Evolutionary conservation across 352 stramenopile genomes (phyloP).

Genomic region (Phytopythium kandeliae): DNA sequence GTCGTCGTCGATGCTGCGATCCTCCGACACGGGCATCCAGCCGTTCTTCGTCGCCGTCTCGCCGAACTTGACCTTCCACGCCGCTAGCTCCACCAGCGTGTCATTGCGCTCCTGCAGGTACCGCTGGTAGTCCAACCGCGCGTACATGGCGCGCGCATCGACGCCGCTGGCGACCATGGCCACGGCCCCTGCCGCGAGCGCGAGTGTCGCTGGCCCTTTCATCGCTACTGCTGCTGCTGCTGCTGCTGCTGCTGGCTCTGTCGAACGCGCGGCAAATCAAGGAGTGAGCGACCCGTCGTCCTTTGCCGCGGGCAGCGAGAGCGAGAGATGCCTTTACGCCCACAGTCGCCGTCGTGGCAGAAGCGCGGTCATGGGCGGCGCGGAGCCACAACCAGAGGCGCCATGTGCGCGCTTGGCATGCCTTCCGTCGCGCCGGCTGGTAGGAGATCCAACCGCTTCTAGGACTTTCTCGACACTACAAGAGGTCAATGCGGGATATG

Average conservation of each 20-base stretch:
- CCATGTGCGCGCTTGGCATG: too few relatives aligned
- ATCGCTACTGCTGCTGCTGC: too few relatives aligned
- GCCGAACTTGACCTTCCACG: slow-evolving; percentile 28
- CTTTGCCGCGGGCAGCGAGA: too few relatives aligned
- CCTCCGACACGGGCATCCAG: slow-evolving; percentile 29
- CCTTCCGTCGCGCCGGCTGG: too few relatives aligned
- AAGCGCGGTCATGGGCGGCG: too few relatives aligned
- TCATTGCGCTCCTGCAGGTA: slow-evolving; percentile 35
- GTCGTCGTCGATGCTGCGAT: slow-evolving; percentile 24
- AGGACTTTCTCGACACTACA: too few relatives aligned
- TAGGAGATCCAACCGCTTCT: too few relatives aligned
- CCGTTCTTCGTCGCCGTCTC: slow-evolving; percentile 19
- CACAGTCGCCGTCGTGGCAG: too few relatives aligned
- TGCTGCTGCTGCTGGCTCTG: too few relatives aligned
- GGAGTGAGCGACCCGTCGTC: background rate
- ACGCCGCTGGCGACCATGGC: background rate
- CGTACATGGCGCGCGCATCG: slow-evolving; percentile 34
- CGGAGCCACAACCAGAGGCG: too few relatives aligned
- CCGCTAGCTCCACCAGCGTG: slow-evolving; percentile 25
- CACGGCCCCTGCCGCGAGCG: background rate
- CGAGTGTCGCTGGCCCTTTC: background rate
- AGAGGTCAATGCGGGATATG: too few relatives aligned
- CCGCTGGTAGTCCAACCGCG: slow-evolving; percentile 30
- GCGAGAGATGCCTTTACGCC: too few relatives aligned
- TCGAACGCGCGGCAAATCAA: slow-evolving; percentile 1